Percentiles rank a stretch among this genome's conserved stretches.
These are phyloP conservation scores for Lactarius hatsudake DNA, from an alignment of 768 basidiomycete species.

Conservation along the genomic window DNA sequence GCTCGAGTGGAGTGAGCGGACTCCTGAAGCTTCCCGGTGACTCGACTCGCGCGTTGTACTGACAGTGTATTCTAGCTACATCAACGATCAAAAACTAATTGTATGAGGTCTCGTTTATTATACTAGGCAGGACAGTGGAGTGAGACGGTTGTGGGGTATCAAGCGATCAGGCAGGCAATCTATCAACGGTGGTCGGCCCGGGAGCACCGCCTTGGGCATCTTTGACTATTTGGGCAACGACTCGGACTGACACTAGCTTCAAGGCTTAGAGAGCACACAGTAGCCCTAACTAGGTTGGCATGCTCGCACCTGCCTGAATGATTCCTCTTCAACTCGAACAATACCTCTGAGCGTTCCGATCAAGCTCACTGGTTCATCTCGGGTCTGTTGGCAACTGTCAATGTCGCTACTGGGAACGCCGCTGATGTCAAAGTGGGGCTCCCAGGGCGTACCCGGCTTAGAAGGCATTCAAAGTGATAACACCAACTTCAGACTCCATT, in stretches of 20 bases:
- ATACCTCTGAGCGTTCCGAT: not conserved
- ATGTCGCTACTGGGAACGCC: not conserved
- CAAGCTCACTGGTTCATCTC: not conserved
- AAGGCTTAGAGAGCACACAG: not conserved
- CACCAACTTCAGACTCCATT: not conserved
- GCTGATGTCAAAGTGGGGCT: not conserved
- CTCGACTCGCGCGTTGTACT: not conserved
- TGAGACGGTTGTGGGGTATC: not conserved
- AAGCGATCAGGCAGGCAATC: not conserved
- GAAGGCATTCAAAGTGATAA: not conserved
- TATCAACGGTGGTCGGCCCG: not conserved
- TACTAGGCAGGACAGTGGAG: not conserved
- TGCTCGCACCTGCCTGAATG: not conserved
- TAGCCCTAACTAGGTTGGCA: not conserved
- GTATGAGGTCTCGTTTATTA: not conserved
- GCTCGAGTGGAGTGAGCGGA: not conserved
- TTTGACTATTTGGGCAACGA: not conserved
- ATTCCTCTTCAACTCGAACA: not conserved
- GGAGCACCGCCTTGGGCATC: not conserved
- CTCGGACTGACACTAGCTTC: no score
- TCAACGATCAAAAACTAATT: not conserved
- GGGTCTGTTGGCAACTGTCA: not conserved
- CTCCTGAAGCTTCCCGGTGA: not conserved
- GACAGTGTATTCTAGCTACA: not conserved
- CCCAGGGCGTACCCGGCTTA: not conserved